These are phyloP conservation scores for Vinca minor DNA, from an alignment of 257 asterid genomes.

Conservation along the genomic window DNA sequence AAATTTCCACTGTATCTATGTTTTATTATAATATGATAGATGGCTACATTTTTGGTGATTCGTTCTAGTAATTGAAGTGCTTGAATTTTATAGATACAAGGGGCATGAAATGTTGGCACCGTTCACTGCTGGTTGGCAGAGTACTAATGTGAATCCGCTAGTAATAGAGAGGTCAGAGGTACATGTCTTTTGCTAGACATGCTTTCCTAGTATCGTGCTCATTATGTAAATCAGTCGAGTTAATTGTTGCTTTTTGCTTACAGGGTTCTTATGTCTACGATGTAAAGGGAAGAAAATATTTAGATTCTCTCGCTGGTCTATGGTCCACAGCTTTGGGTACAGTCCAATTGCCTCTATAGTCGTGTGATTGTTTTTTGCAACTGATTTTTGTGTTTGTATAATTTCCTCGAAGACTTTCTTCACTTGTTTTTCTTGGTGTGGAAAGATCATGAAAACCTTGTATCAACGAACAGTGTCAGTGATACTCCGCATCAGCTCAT, in stretches of 20 bases:
- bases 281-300: slow-evolving; percentile 63
- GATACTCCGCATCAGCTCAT: too few species aligned
- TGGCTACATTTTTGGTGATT: background rate
- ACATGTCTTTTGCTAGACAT: background rate
- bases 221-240: background rate
- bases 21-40: background rate
- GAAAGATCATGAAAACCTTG: background rate
- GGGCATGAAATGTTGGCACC: slow-evolving; percentile 97
- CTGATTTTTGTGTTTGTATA: background rate
- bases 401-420: background rate
- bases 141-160: slow-evolving; percentile 57
- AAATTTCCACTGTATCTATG: too few species aligned
- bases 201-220: background rate
- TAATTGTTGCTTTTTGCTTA: slow-evolving; percentile 10
- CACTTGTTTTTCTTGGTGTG: background rate
- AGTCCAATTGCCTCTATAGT: background rate
- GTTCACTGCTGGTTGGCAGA: slow-evolving; percentile 91
- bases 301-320: slow-evolving; percentile 90
- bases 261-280: slow-evolving; percentile 91
- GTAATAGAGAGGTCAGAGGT: slow-evolving; percentile 92
- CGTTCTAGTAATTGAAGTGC: slow-evolving; percentile 7
- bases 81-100: slow-evolving; percentile 44
- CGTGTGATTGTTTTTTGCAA: slow-evolving; percentile 2
- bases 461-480: background rate
- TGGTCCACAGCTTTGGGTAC: slow-evolving; percentile 93